Conservation (phyloP, 352 stramenopile species). For the Phytophthora syringae region DNA sequence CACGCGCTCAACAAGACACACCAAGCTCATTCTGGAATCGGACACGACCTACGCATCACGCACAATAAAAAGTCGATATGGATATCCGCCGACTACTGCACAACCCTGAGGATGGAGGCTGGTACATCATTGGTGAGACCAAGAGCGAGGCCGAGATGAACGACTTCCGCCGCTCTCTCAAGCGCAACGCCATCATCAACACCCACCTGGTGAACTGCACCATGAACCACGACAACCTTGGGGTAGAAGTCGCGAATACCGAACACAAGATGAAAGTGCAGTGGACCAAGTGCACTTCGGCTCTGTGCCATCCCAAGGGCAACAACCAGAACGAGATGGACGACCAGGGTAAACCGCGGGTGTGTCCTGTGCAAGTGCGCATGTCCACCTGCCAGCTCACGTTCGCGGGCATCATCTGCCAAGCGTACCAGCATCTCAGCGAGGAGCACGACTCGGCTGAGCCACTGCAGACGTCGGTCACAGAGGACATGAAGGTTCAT, state of each 20-base stretch:
- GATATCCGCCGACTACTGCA: constrained; percentile 79
- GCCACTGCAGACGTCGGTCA: constrained; percentile 74
- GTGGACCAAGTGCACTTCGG: constrained; percentile 85
- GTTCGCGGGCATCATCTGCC: constrained; percentile 71
- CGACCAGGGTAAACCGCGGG: constrained; percentile 41
- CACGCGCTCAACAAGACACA: background rate
- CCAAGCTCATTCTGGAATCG: constrained; percentile 33
- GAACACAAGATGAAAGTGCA: constrained; percentile 90
- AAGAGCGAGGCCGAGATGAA: constrained; percentile 74
- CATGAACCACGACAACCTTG: constrained; percentile 74
- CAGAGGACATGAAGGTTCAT: constrained; percentile 77
- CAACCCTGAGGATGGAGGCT: constrained; percentile 79
- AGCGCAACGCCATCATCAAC: constrained; percentile 88
- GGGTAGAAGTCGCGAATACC: constrained; percentile 38
- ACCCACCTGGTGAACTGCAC: constrained; percentile 85
- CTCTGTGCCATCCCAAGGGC: constrained; percentile 75
- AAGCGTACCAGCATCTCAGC: constrained; percentile 80
- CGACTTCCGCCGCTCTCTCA: constrained; percentile 78
- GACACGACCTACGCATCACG: constrained; percentile 10
- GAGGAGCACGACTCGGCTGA: constrained; percentile 80
- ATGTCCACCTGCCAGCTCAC: constrained; percentile 88
- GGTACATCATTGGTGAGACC: constrained; percentile 82
- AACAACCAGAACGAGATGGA: constrained; percentile 37
- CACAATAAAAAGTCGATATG: too few relatives aligned
- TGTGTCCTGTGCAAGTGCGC: constrained; percentile 74